Percentiles rank a stretch among this genome's conserved stretches.
Evolutionary conservation across 225 moss, liverwort and hornwort species (phyloP).

Genomic region (Marchantia polymorpha): DNA sequence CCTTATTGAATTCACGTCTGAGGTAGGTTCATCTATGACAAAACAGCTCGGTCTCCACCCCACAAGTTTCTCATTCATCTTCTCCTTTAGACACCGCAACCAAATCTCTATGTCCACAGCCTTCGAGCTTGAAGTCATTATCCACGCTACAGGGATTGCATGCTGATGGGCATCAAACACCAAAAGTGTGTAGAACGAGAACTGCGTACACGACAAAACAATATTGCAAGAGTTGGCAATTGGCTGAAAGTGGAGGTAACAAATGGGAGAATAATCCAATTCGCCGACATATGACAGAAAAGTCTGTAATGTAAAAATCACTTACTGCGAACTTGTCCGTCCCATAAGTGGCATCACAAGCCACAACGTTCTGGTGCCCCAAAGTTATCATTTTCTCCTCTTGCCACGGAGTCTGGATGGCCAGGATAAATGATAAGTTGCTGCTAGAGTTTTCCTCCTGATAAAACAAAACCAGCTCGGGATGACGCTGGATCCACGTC

Average conservation of each 20-base stretch:
- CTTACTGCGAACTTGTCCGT: constrained; percentile 38
- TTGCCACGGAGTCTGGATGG: constrained; percentile 50
- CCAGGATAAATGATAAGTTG: constrained; percentile 44
- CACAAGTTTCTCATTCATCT: constrained; percentile 56
- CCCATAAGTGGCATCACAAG: constrained; percentile 48
- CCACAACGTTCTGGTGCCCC: constrained; percentile 50
- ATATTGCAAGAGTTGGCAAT: neutral
- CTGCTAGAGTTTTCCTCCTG: constrained; percentile 44
- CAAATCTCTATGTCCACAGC: constrained; percentile 47
- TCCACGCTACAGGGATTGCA: constrained; percentile 51
- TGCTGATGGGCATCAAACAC: constrained; percentile 50
- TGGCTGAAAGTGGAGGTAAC: neutral
- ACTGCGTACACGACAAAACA: constrained; percentile 28
- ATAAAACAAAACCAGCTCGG: constrained; percentile 48
- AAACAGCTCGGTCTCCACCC: constrained; percentile 52
- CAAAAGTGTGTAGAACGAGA: constrained; percentile 44
- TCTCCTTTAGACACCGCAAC: constrained; percentile 46
- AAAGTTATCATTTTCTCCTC: constrained; percentile 51
- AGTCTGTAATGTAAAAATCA: neutral
- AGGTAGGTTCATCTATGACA: constrained; percentile 46
- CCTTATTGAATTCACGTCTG: constrained; percentile 45
- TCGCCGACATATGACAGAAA: neutral
- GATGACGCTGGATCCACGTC: constrained; percentile 50
- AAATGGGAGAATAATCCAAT: neutral
- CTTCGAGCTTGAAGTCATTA: constrained; percentile 46